Evolutionary conservation across 352 stramenopile genomes (phyloP), one percentile per base, ranked within the genome.

Genomic region (Poterioochromonas sp.): DNA sequence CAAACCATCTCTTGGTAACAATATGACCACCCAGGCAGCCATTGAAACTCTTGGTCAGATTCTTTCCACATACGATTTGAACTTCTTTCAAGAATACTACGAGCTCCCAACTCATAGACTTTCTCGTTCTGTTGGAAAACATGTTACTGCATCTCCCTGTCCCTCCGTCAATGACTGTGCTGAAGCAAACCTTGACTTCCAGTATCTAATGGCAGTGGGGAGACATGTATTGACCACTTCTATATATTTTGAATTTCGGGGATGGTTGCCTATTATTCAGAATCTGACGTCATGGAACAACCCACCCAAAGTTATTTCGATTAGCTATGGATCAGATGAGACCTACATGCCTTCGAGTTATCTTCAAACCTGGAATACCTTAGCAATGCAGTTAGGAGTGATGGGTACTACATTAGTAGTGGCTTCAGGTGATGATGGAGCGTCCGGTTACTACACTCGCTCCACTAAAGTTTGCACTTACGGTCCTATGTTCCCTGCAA

Each of bases 171-270:
- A 68, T 68, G 29, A 68, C 58, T 71, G 63, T 47, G 34, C 5
- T 26, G 90, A 95, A 81, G 88, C 88, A 12, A 93, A 88, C 26
- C 82, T 96, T 0, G 91, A 96, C 79, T 81, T 95, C 51, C 87
- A 96, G 81, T 96, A 95, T 81, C 86, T 96, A 64, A 94, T 88
- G 26, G 89, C 88, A 22, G 80, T 95, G 20, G 87, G 35, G n/a
- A 40, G 91, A 85, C 87, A 88, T 63, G 88, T 86, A 29, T 88
- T 86, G 74, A 95, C 93, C 71, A 88, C 87, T 58, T 95, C 87
- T 83, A 94, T 86, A 0, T 76, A 81, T 15, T n/a, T n/a, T n/a
- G n/a, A n/a, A n/a, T n/a, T n/a, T n/a, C n/a, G n/a, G n/a, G n/a
- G n/a, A n/a, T 65, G 54, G 54, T 5, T 44, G 32, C 2, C 11